Percentiles rank a stretch among this genome's conserved stretches.
These are phyloP conservation scores for Emmonsia crescens DNA, from an alignment of 2,329 filamentous ascomycete genomes.

Conservation along the genomic window DNA sequence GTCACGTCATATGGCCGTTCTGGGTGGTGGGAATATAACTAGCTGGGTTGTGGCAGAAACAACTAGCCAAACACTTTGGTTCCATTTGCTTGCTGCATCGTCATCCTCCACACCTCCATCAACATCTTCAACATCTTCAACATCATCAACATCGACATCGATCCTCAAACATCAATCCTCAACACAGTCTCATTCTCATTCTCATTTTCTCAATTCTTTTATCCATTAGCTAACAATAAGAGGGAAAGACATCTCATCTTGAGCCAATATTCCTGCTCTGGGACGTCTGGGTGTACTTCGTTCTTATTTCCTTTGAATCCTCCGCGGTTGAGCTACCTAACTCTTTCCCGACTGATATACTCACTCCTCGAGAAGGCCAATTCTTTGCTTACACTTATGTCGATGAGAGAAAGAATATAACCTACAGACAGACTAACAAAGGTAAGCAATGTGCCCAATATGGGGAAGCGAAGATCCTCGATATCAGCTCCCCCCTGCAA, in stretches of 20 bases:
- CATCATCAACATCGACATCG: neutral
- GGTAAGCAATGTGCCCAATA: constrained; percentile 5
- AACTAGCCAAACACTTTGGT: no score
- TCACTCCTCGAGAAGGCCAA: neutral
- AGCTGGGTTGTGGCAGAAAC: neutral
- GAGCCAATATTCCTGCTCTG: neutral
- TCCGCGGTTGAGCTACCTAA: neutral
- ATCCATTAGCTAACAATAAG: neutral
- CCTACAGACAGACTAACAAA: neutral
- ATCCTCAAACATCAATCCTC: no score
- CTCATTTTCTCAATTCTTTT: neutral
- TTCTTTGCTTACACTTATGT: neutral
- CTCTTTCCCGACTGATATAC: neutral
- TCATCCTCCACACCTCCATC: neutral
- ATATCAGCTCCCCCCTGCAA: neutral
- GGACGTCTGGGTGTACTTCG: neutral
- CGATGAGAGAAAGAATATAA: neutral
- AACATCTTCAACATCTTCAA: neutral
- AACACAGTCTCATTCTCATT: neutral
- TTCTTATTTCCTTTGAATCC: neutral
- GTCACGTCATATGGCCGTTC: neutral
- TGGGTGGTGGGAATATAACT: neutral
- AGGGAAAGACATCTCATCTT: neutral
- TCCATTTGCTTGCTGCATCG: no score
- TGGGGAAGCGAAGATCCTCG: neutral